Conservation (phyloP, 768 basidiomycete species). For the Galerina sulciceps region DNA sequence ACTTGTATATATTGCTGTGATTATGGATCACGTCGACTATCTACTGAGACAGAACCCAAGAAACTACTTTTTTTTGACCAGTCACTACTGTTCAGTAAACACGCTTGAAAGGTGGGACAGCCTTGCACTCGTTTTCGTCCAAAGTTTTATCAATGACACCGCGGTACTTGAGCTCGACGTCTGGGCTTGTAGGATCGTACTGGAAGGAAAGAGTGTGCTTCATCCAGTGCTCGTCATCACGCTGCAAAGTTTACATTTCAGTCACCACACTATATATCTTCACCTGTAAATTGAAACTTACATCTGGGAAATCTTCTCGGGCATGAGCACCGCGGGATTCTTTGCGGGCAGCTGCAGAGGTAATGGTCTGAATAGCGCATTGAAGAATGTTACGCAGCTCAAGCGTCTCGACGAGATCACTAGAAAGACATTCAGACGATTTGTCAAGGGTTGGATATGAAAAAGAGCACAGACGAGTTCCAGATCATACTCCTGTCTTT, state of each 20-base stretch:
- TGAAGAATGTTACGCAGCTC: slow-evolving; percentile 96
- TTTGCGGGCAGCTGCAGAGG: slow-evolving; percentile 89
- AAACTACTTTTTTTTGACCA: slow-evolving; percentile 21
- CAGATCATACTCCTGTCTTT: slow-evolving; percentile 99
- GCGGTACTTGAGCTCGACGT: slow-evolving; percentile 91
- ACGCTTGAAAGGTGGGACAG: slow-evolving; percentile 97
- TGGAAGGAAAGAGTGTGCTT: slow-evolving; percentile 97
- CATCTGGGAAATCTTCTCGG: slow-evolving; percentile 97
- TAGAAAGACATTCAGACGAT: slow-evolving; percentile 31
- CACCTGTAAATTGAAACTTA: slow-evolving; percentile 34
- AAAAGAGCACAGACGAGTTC: slow-evolving; percentile 78
- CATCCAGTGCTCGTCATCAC: slow-evolving; percentile 95
- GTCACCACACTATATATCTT: not conserved
- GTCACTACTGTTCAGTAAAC: slow-evolving; percentile 75
- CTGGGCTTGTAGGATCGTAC: slow-evolving; percentile 70
- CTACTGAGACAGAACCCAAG: slow-evolving; percentile 9
- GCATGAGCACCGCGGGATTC: slow-evolving; percentile 99
- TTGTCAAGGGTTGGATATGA: not conserved
- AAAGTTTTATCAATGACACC: slow-evolving; percentile 83
- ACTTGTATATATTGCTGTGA: slow-evolving; percentile 15
- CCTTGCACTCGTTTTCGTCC: slow-evolving; percentile 96
- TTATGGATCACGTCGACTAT: slow-evolving; percentile 13
- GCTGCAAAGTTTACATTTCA: slow-evolving; percentile 43
- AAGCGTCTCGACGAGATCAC: slow-evolving; percentile 95
- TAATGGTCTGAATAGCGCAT: slow-evolving; percentile 95